Evolutionary conservation across 192 early-diverging fungal genomes (phyloP), one percentile per base, ranked within the genome.

Genomic region (Backusella parvicylindrica): DNA sequence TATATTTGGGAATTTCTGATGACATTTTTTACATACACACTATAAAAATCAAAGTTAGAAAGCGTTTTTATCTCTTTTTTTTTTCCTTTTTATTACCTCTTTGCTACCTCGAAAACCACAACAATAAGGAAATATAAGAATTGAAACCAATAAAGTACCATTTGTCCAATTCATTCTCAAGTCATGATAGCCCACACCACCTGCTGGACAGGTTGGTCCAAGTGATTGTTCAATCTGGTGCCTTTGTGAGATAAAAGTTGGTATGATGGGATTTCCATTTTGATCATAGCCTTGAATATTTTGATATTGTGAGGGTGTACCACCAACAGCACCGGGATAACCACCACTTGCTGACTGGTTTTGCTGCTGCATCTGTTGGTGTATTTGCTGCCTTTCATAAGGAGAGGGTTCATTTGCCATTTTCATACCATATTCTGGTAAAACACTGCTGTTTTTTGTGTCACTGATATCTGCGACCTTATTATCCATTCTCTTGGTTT

Each of bases 101-200:
- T 68, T 70, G 33, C 33, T 63, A 1, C 79, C 79, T 40, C 75
- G 50, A 30, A 47, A 81, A 16, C 79, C 79, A 65, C 79, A 81
- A 12, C 70, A 74, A 66, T 77, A 77, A 6, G 79, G 79, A 18
- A 81, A 5, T 26, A 81, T 38, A 7, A 81, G 41, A 30, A 76
- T 9, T 3, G 79, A 49, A 33, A 74, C 64, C 12, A 76, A 56
- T 3, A 81, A 11, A 15, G 79, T 66, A 3, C 8, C 18, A 12
- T 47, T 81, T n/a, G 79, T 77, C 21, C 73, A 77, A 33, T 77
- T 68, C 79, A 81, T 81, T 2, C 79, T 72, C 32, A 81, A 32
- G 16, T 73, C 68, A 47, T 81, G 79, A 30, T 74, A 77, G 6
- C 68, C 67, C 40, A 2, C 40, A 1, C 53, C 53, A 23, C 43